These are phyloP conservation scores for Starmerella ratchasimensis DNA, from an alignment of 805 yeast genomes.

Conservation along the genomic window DNA sequence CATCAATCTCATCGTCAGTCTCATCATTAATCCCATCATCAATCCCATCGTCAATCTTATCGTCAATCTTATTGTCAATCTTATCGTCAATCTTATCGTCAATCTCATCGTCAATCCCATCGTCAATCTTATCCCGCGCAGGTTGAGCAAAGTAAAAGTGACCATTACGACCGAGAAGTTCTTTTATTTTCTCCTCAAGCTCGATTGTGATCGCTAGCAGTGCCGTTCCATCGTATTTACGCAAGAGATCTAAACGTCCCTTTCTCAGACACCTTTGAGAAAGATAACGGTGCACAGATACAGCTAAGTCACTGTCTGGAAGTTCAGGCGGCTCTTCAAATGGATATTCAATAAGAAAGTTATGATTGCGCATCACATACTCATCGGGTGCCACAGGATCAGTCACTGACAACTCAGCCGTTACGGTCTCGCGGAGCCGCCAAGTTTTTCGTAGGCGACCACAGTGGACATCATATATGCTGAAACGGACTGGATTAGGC, in stretches of 20 bases:
- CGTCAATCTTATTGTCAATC: too few species aligned
- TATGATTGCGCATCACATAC: slow-evolving; percentile 8
- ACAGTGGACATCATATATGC: too few species aligned
- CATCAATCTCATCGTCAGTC: too few species aligned
- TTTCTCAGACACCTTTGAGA: slow-evolving; percentile 3
- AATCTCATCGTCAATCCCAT: not conserved
- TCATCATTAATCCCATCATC: too few species aligned
- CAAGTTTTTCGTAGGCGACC: too few species aligned
- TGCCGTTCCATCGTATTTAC: slow-evolving; percentile 13
- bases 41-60: too few species aligned
- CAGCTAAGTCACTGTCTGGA: slow-evolving; percentile 9
- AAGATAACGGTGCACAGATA: slow-evolving; percentile 14
- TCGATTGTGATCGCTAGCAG: slow-evolving; percentile 15
- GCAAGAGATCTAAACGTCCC: not conserved
- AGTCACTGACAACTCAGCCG: too few species aligned
- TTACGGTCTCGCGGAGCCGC: too few species aligned
- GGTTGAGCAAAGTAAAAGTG: slow-evolving; percentile 13
- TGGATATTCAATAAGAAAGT: slow-evolving; percentile 10
- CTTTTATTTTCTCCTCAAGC: slow-evolving; percentile 15
- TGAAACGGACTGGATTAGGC: too few species aligned
- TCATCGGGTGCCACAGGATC: slow-evolving; percentile 14
- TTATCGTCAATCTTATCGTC: not conserved
- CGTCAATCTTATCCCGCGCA: not conserved
- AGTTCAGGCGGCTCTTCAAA: slow-evolving; percentile 14
- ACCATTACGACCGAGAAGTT: slow-evolving; percentile 10